Base-by-base conservation (phyloP, 1,139 yeast genomes). In the Lodderomyces jiufengensis region DNA sequence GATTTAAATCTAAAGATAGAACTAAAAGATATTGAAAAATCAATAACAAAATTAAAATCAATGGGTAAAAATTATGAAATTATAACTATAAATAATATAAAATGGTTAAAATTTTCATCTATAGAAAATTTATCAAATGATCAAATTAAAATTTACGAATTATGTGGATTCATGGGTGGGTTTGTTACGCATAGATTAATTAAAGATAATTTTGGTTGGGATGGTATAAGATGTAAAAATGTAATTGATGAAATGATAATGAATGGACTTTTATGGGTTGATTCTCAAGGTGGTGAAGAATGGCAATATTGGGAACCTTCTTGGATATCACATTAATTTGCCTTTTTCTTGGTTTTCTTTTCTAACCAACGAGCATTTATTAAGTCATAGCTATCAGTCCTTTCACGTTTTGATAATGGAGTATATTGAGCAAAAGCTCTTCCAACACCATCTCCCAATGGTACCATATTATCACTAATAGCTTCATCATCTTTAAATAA, bases 211-310 rank as follows among this genome's bases (percentile, higher is more conserved):
- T 73, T 79, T 42, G 70, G 70, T 2, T 88, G 97, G 97, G 78
- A 74, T 38, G 54, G 54, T 9, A 64, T 73, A 2, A 63, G 96
- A 38, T 73, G 86, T 40, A 69, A 70, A 44, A 63, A 80, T 0
- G 84, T 80, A 9, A 56, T 90, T 13, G 81, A 84, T 32, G 94
- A 84, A 40, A 80, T 88, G 86, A 82, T 87, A 3, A 70, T 83
- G 52, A 74, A 73, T 34, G 96, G 97, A 9, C 66, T 86, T 33
- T 62, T 88, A 18, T 88, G 97, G 97, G 65, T 87, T 1, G 97
- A 88, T 52, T 33, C 36, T 18, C 84, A 77, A 48, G 78, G 73
- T 9, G 44, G 43, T 0, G 46, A 45, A 13, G 87, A 78, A 44
- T 57, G 58, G 21, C 73, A 69, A 46, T 86, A 73, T 52, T 86